Base-by-base conservation (phyloP, 2,329 filamentous ascomycete genomes). In the Xylaria sp. region DNA sequence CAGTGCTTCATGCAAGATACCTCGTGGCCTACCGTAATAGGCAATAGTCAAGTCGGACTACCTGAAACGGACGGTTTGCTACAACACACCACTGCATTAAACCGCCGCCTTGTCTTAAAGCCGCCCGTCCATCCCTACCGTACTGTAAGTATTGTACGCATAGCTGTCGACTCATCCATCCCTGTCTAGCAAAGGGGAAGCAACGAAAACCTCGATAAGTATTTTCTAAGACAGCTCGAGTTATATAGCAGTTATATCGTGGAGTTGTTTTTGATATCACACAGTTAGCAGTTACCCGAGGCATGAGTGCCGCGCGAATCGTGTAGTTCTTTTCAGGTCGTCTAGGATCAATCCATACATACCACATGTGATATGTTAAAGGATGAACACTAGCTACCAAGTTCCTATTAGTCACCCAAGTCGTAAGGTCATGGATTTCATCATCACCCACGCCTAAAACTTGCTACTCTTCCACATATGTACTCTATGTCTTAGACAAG, bases 21-120 rank as follows among this genome's bases (percentile, higher is more conserved):
- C 69, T 69, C 65, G 65, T 70, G 66, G 69, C 69, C 69, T 70
- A 63, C 69, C 65, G 48, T 66, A 70, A 69, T n/a, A 69, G 66
- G 69, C 48, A 69, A 70, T 65, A 28, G 56, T 65, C 56, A 46
- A 68, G 46, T 51, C 65, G 61, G 66, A 18, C 62, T 70, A 63
- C 69, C 62, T 66, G 46, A 65, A 66, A 62, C 58, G 57, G 61
- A 65, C 55, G 60, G 13, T 9, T 50, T 34, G 39, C 28, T 65
- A 46, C 25, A 25, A 63, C 60, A n/a, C 54, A 60, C 50, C 51
- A 63, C 32, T 62, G 34, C 46, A 46, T 62, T 41, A 48, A 54
- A 48, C 64, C 25, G 12, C 56, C 20, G 37, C 41, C 28, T 39
- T 6, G 41, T 18, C 41, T n/a, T 52, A 13, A 28, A 20, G 20